Evolutionary conservation across 805 yeast species (phyloP), one percentile per base, ranked within the genome.

Genomic region (Candida montana): DNA sequence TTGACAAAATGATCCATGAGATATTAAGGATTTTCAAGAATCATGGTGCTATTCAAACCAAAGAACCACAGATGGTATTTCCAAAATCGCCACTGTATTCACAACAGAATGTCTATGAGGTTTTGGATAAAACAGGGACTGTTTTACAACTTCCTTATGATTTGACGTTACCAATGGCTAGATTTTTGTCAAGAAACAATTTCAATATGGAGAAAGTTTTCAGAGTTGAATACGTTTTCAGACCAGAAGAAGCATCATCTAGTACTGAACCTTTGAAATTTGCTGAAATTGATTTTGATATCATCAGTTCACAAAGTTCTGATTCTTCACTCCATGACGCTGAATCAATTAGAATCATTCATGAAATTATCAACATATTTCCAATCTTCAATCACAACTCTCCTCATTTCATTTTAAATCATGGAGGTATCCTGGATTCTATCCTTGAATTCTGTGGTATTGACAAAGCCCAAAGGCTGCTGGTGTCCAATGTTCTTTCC

Each of bases 91-190:
- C 93, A 2, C 72, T 82, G 2, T 81, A 83, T 55, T 63, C 81
- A 2, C 68, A 75, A 18, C 83, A 79, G 39, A 73, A 75, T 37
- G 45, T 86, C 0, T 88, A 83, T 51, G 93, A 90, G 52, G 74
- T 93, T 1, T 63, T 93, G 40, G 98, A 91, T 55, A 72, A 77
- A 39, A 81, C 87, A 24, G 99, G 99, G 0, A 78, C 89, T 0
- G 91, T 93, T 4, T 65, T 93, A 27, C 95, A 90, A 50, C 64
- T 93, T 27, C 95, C 96, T 3, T 89, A 84, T 56, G 99, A 93
- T 58, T 68, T 90, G 47, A 85, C 95, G 0, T 66, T 90, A 27
- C 98, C 99, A 0, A 76, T 84, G 68, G 99, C 99, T 0, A 69
- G 98, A 50, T 70, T 79, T 37, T 61, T 93, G 26, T 89, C 96